Percentiles rank a stretch among this genome's conserved stretches.
phyloP scores from a whole-genome alignment of 306 rosid genomes.

The Vigna trinervia region DNA sequence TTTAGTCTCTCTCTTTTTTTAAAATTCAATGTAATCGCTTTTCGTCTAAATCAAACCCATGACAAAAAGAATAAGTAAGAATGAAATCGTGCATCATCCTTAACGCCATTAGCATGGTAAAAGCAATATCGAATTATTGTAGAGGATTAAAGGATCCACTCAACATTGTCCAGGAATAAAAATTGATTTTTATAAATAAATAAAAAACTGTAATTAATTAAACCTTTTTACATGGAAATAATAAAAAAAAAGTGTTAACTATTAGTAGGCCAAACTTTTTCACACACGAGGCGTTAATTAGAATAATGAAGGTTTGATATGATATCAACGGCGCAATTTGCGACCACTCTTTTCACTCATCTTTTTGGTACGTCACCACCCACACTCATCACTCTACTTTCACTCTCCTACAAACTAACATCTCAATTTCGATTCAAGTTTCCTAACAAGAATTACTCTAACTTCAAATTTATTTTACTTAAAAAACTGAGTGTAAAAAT shows the following conservation, averaged over 20 bases:
- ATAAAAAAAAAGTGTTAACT: background rate
- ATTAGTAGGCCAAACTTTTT: background rate
- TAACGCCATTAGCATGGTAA: too few relatives aligned
- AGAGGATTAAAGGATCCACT: too few relatives aligned
- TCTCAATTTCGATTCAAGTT: background rate
- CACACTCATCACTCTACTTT: background rate
- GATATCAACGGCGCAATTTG: slow-evolving; percentile 12
- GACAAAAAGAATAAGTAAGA: too few relatives aligned
- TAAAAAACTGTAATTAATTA: too few relatives aligned
- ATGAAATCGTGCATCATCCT: too few relatives aligned
- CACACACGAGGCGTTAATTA: slow-evolving; percentile 34
- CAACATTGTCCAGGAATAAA: too few relatives aligned
- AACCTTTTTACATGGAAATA: too few relatives aligned
- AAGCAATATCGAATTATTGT: too few relatives aligned
- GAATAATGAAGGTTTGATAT: background rate
- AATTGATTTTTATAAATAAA: too few relatives aligned
- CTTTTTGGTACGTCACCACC: slow-evolving; percentile 5
- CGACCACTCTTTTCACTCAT: background rate
- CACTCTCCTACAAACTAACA: background rate
- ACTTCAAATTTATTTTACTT: background rate
- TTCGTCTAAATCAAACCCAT: too few relatives aligned
- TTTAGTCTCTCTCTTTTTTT: too few relatives aligned
- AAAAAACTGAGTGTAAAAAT: background rate
- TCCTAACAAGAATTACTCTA: background rate
- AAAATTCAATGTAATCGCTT: too few relatives aligned